These are phyloP conservation scores for Arabidopsis arenosa DNA, from an alignment of 345 rosid species.

Conservation along the genomic window DNA sequence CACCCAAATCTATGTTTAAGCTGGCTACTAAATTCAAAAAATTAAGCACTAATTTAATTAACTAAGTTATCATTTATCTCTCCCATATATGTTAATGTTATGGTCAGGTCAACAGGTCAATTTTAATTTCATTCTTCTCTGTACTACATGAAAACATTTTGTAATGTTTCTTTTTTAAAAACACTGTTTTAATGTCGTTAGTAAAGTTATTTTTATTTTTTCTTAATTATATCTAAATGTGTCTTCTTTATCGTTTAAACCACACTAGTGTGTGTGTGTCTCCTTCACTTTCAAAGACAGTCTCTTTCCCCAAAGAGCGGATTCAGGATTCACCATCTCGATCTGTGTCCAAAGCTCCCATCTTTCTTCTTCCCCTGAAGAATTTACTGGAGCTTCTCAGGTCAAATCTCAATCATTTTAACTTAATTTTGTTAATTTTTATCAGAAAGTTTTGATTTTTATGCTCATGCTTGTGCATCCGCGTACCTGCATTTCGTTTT, in stretches of 20 bases:
- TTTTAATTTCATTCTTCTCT: slow-evolving; percentile 16
- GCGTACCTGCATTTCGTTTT: slow-evolving; percentile 32
- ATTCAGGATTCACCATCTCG: slow-evolving; percentile 42
- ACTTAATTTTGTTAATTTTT: not conserved
- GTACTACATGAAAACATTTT: not conserved
- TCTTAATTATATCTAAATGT: slow-evolving; percentile 20
- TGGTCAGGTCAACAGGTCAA: slow-evolving; percentile 21
- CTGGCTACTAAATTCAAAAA: slow-evolving; percentile 13
- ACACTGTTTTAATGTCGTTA: slow-evolving; percentile 40
- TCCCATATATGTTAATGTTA: slow-evolving; percentile 13
- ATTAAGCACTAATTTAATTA: slow-evolving; percentile 22
- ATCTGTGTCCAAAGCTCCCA: slow-evolving; percentile 42
- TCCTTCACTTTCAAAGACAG: slow-evolving; percentile 37
- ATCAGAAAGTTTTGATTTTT: not conserved
- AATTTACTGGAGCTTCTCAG: slow-evolving; percentile 33
- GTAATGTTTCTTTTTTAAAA: slow-evolving; percentile 2
- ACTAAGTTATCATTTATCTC: not conserved
- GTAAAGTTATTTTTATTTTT: not conserved
- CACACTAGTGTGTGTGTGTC: slow-evolving; percentile 27
- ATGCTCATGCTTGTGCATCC: slow-evolving; percentile 30
- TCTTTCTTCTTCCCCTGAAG: slow-evolving; percentile 24
- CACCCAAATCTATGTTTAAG: slow-evolving; percentile 36
- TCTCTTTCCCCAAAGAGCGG: slow-evolving; percentile 44
- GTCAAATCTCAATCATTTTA: slow-evolving; percentile 21
- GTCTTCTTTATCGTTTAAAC: slow-evolving; percentile 40